Conservation (phyloP, 768 basidiomycete species). For the Scleroderma citrinum region DNA sequence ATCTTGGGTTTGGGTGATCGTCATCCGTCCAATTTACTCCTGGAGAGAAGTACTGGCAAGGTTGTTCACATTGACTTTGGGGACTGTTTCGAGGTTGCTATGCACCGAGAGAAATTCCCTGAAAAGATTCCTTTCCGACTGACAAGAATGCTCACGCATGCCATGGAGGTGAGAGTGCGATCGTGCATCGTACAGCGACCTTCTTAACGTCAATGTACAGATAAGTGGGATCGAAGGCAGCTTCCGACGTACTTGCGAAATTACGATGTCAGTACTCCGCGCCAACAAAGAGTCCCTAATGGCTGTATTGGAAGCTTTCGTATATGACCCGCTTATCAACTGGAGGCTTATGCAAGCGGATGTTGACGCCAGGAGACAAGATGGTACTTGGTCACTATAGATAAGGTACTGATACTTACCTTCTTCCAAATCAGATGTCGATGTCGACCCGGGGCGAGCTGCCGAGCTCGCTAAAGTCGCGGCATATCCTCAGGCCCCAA, state of each 20-base stretch:
- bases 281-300: conserved; percentile 98
- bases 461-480: conserved; percentile 61
- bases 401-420: conserved; percentile 2
- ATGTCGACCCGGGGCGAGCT: conserved; percentile 47
- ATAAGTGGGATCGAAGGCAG: conserved; percentile 98
- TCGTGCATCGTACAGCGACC: background rate
- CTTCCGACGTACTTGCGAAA: conserved; percentile 92
- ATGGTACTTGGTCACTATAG: conserved; percentile 40
- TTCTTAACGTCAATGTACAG: conserved; percentile 35
- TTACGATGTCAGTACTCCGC: conserved; percentile 94
- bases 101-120: conserved; percentile 98
- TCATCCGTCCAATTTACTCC: conserved; percentile 91
- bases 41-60: conserved; percentile 88
- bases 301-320: conserved; percentile 98
- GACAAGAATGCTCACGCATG: conserved; percentile 96
- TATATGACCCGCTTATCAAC: conserved; percentile 96
- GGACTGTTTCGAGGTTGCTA: conserved; percentile 97
- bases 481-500: conserved; percentile 73
- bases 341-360: conserved; percentile 92
- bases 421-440: conserved; percentile 29
- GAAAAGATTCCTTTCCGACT: conserved; percentile 98
- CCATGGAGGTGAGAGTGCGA: conserved; percentile 79
- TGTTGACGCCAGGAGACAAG: conserved; percentile 60
- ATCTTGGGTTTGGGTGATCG: conserved; percentile 97
- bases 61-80: conserved; percentile 97